Evolutionary conservation across 805 yeast genomes (phyloP), one percentile per base, ranked within the genome.

Genomic region (Schwanniomyces vanrijiae): DNA sequence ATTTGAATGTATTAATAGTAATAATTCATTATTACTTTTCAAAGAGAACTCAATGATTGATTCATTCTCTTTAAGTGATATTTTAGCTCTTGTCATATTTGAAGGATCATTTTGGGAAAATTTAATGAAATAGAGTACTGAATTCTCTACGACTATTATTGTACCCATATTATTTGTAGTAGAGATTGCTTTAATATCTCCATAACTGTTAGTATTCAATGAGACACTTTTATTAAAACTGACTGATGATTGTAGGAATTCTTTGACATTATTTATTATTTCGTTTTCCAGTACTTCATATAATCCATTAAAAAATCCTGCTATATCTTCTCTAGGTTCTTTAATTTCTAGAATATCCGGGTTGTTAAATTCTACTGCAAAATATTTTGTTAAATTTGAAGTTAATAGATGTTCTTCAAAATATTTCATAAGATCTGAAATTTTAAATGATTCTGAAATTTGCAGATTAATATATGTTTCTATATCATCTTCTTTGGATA

Each of bases 401-500:
- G 48, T 24, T 42, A 60, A 61, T 13, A 68, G 50, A 22, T 53
- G 51, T 2, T 55, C 46, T 38, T 60, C 58, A 26, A 66, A 52
- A 44, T 60, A 69, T 21, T 51, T 50, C 35, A 67, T 46, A 2
- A 68, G 48, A 35, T 64, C 61, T 13, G 57, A 38, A 28, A 49
- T 54, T 25, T 61, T 56, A 48, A 51, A 50, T 9, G 43, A 37
- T 4, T 46, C 40, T 1, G 28, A 35, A 20, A 40, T 43, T 20
- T 40, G 50, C 26, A 31, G 54, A 37, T 42, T 54, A 48, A 50
- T 47, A 25, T 40, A 45, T 3, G 49, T 22, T 18, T 50, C 57
- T 5, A 60, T 47, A 33, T 75, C 79, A 7, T 75, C 75, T 19
- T 67, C 69, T 42, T 63, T 64, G 53, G 69, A 19, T 52, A 71